phyloP scores from a whole-genome alignment of 1,284 basidiomycete species.

The Leccinum huronense region DNA sequence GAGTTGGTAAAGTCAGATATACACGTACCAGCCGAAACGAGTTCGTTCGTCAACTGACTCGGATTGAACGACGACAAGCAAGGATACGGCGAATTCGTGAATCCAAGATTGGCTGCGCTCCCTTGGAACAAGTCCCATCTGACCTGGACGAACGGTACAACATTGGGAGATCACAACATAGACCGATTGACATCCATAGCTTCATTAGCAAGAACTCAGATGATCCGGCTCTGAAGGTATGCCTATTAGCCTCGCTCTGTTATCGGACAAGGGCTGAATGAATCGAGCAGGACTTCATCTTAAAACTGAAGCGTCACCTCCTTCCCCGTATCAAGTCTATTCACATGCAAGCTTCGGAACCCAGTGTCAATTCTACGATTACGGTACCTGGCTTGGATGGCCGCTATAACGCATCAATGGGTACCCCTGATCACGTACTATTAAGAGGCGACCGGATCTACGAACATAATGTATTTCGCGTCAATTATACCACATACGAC shows the following conservation, averaged over 20 bases:
- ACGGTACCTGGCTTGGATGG: neutral
- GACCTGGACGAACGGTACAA: neutral
- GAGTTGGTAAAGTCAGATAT: too few species aligned
- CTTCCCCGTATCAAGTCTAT: neutral
- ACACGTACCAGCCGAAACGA: too few species aligned
- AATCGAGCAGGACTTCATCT: neutral
- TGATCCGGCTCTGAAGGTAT: neutral
- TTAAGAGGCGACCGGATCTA: slow-evolving; percentile 1
- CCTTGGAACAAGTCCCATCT: neutral
- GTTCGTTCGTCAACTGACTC: too few species aligned
- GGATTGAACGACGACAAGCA: neutral
- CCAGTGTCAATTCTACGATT: neutral
- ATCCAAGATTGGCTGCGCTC: neutral
- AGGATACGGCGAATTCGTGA: neutral
- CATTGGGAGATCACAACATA: too few species aligned
- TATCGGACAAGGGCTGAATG: neutral
- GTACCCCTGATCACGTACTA: neutral
- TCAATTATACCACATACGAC: neutral
- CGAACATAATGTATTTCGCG: neutral
- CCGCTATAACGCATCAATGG: neutral
- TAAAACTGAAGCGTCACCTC: neutral
- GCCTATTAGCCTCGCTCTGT: too few species aligned
- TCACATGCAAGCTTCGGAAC: neutral
- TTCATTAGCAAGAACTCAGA: neutral
- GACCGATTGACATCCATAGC: too few species aligned